A percentile compares a stretch with the other conserved stretches of the same genome.
These are phyloP conservation scores for Botrytis fragariae DNA, from an alignment of 2,329 filamentous ascomycete species.

Conservation along the genomic window DNA sequence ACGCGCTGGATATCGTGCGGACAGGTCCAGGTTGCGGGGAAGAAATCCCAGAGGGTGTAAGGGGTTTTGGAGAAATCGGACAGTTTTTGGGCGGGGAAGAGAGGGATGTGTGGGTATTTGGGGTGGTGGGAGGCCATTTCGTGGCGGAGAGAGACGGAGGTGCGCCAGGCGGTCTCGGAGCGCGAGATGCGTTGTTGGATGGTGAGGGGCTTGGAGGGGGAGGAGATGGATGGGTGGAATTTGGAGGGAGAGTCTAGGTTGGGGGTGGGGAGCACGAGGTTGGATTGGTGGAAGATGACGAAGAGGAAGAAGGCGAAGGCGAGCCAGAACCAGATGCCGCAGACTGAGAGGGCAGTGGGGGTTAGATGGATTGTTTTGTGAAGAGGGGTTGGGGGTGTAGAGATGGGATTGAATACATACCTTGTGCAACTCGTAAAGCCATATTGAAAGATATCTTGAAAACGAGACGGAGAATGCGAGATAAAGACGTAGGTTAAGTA, in stretches of 20 bases:
- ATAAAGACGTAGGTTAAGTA: neutral
- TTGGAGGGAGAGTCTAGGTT: neutral
- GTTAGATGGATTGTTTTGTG: neutral
- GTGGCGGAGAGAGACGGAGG: constrained; percentile 30
- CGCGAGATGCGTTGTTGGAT: constrained; percentile 30
- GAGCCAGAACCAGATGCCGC: constrained; percentile 35
- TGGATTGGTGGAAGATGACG: constrained; percentile 29
- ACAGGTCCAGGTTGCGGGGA: constrained; percentile 42
- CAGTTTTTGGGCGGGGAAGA: constrained; percentile 32
- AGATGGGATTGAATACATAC: constrained; percentile 15
- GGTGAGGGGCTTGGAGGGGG: constrained; percentile 19
- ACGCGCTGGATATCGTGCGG: constrained; percentile 44
- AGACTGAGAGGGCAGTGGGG: constrained; percentile 23
- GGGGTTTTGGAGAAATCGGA: constrained; percentile 32
- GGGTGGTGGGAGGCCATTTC: constrained; percentile 30
- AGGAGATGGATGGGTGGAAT: neutral
- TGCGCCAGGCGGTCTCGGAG: constrained; percentile 30
- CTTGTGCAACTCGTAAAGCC: constrained; percentile 31
- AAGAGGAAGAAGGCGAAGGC: constrained; percentile 32
- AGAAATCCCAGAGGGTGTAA: constrained; percentile 44
- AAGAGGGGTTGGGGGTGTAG: neutral
- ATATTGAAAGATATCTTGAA: constrained; percentile 26
- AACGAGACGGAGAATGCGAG: neutral
- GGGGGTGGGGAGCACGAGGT: constrained; percentile 7
- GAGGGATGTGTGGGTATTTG: constrained; percentile 27